These are phyloP conservation scores for Monilinia fructigena DNA, from an alignment of 2,329 filamentous ascomycete species.

Conservation along the genomic window DNA sequence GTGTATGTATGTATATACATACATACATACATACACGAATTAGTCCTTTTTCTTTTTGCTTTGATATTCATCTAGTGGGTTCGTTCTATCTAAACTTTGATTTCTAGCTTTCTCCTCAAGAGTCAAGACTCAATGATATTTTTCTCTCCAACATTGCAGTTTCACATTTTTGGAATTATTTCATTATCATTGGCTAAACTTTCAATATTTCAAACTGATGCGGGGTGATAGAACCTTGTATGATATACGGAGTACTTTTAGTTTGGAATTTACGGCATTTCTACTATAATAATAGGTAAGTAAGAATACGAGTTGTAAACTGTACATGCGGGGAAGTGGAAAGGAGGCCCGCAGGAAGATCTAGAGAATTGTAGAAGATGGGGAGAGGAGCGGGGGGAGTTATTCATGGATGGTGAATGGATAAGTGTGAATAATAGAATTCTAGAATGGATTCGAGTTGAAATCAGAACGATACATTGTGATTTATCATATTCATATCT, in stretches of 20 bases:
- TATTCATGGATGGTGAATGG: not conserved
- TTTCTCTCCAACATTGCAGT: constrained; percentile 6
- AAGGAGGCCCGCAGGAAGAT: not conserved
- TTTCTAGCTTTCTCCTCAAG: not conserved
- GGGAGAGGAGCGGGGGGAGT: not conserved
- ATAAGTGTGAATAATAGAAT: not conserved
- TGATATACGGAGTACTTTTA: not conserved
- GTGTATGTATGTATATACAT: too few relatives aligned
- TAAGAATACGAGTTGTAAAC: not conserved
- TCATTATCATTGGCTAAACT: not conserved
- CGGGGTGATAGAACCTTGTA: constrained; percentile 6
- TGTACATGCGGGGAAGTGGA: not conserved
- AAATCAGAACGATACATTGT: too few relatives aligned
- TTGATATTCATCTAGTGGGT: constrained; percentile 4
- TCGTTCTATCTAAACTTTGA: not conserved
- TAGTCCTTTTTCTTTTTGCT: too few relatives aligned
- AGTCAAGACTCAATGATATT: not conserved
- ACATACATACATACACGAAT: too few relatives aligned
- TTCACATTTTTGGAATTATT: not conserved
- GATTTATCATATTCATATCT: not conserved
- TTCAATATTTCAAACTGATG: not conserved
- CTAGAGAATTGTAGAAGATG: not conserved
- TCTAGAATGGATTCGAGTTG: too few relatives aligned
- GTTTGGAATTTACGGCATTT: not conserved
- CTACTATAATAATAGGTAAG: not conserved